Evolutionary conservation across 2,329 filamentous ascomycete species (phyloP), one percentile per base, ranked within the genome.

Genomic region (Xylaria sp.): DNA sequence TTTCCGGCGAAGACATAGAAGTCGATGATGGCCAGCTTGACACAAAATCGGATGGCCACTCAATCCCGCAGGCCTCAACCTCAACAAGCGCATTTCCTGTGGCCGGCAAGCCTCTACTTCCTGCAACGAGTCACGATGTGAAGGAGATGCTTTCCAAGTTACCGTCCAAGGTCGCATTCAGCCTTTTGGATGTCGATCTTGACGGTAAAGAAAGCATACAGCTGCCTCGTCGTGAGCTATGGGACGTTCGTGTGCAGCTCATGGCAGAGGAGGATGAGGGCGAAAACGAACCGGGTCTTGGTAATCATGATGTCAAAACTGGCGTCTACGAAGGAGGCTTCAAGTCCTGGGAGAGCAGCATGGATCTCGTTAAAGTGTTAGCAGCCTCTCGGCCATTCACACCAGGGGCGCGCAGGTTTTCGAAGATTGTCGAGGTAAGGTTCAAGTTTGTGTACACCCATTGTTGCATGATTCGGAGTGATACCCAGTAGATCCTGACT

Each of bases 341-440:
- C 83, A 96, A 96, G 83, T 94, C 91, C 75, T 96, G 93, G 93
- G 93, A 96, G 82, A 94, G 92, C 81, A 93, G 91, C 68, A 84
- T 94, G 61, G 93, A 96, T 78, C 84, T 96, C 21, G 91, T 93
- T 60, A 92, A 90, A 76, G 88, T 91, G n/a, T 79, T 91, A 35
- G 84, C 84, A 0, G 75, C 78, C 2, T 82, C 83, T 29, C 78
- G 81, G 29, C 63, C 75, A 13, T 79, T 82, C 58, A 73, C 81
- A 21, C 68, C 78, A 3, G 72, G 75, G 57, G 70, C 47, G 80
- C 68, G 74, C 73, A 76, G 78, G 32, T 79, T 83, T 0, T 78
- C 82, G 60, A 81, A 83, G 42, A 76, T 88, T 44, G 82, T 89
- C 59, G 87, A 89, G 85, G 87, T 89, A 81, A 75, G 84, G 71